Percentiles rank a stretch among this genome's conserved stretches.
phyloP scores from a whole-genome alignment of 1,139 yeast genomes.

The Saccharomyces pastorianus region DNA sequence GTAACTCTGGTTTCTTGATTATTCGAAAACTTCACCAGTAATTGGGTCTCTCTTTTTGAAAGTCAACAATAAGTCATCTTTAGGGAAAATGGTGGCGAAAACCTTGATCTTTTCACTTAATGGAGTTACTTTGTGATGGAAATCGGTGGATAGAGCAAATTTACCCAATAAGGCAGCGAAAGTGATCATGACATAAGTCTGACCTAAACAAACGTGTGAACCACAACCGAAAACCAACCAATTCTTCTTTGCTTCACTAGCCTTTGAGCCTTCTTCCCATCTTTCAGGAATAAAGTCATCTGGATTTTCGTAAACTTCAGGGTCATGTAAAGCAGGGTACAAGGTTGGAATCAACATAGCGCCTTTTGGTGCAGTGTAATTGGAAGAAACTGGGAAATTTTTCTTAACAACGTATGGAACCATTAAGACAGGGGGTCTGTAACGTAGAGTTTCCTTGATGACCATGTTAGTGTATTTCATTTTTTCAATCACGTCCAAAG shows the following conservation, averaged over 20 bases:
- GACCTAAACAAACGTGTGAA: conserved; percentile 95
- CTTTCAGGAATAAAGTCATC: conserved; percentile 93
- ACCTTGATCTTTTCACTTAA: conserved; percentile 87
- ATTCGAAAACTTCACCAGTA: conserved; percentile 27
- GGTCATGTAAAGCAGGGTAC: conserved; percentile 94
- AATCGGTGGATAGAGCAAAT: conserved; percentile 68
- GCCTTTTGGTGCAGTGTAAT: conserved; percentile 90
- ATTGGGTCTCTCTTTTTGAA: conserved; percentile 56
- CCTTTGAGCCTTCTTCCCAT: conserved; percentile 69
- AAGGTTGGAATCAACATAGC: conserved; percentile 92
- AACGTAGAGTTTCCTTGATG: conserved; percentile 84
- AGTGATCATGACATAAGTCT: conserved; percentile 83
- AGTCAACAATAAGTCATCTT: conserved; percentile 79
- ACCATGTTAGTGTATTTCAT: conserved; percentile 87
- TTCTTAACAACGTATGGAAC: conserved; percentile 92
- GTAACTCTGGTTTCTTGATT: background rate
- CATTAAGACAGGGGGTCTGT: conserved; percentile 96
- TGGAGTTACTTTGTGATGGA: conserved; percentile 74
- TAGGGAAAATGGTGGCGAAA: conserved; percentile 96
- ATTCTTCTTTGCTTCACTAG: conserved; percentile 62
- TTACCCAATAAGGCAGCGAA: conserved; percentile 88
- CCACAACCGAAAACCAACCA: conserved; percentile 98
- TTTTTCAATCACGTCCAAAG: conserved; percentile 65
- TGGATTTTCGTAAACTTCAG: conserved; percentile 90
- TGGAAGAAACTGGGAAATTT: conserved; percentile 70